Evolutionary conservation across 2,329 filamentous ascomycete genomes (phyloP).

Genomic region (Pleurostoma richardsiae): DNA sequence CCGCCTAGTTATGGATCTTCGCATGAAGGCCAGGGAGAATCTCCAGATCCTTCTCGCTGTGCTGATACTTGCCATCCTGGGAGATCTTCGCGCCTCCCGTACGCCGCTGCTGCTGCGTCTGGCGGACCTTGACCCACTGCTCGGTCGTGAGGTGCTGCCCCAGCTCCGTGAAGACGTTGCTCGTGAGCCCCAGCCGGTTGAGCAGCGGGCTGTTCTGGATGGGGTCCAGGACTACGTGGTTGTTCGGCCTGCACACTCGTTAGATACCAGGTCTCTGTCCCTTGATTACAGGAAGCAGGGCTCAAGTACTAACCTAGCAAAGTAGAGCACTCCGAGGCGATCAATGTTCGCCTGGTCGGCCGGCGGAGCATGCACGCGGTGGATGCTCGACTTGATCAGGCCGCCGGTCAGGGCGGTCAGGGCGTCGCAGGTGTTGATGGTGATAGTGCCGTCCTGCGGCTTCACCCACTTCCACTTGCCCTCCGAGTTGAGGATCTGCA

Average conservation of each 20-base stretch:
- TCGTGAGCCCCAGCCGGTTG: conserved; percentile 25
- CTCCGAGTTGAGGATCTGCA: conserved; percentile 46
- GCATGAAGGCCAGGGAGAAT: conserved; percentile 34
- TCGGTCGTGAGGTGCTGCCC: conserved; percentile 31
- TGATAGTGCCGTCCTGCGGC: conserved; percentile 43
- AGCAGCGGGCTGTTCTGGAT: conserved; percentile 30
- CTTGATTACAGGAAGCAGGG: no score
- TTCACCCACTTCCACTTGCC: conserved; percentile 45
- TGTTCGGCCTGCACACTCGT: conserved; percentile 24
- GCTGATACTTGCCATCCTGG: conserved; percentile 27
- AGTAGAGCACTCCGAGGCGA: conserved; percentile 35
- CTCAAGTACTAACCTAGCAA: conserved; percentile 19
- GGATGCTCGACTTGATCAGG: conserved; percentile 36
- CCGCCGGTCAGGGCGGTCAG: conserved; percentile 43
- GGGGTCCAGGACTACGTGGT: conserved; percentile 30
- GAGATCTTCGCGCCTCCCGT: conserved; percentile 24
- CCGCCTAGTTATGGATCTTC: conserved; percentile 25
- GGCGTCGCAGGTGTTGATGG: conserved; percentile 45
- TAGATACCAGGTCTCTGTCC: background rate
- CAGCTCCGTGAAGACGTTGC: conserved; percentile 31
- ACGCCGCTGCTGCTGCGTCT: conserved; percentile 34
- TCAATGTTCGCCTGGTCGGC: conserved; percentile 26
- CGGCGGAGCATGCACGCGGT: conserved; percentile 21
- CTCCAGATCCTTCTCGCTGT: conserved; percentile 29
- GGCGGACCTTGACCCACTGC: conserved; percentile 31